Base-by-base conservation (phyloP, 192 early-diverging fungal genomes). In the Coemansia sp. region DNA sequence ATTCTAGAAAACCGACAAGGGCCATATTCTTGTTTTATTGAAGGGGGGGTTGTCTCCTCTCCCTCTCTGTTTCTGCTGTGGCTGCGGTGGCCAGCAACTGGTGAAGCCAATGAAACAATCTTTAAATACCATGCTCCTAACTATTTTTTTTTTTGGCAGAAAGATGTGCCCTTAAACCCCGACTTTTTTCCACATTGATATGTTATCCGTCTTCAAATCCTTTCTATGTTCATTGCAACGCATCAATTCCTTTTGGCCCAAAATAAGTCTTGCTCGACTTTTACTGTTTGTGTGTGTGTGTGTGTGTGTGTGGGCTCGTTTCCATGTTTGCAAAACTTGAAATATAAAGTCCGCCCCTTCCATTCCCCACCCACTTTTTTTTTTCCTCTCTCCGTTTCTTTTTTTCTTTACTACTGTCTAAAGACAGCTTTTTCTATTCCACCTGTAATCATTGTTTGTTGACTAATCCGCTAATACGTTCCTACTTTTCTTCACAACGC, bases 351-450 rank as follows among this genome's bases (percentile, higher is more conserved):
- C 46, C 22, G 23, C 53, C 13, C n/a, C 5, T 25, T 53, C n/a
- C 29, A 22, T 34, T n/a, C 33, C 20, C 53, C 32, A 15, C 9
- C 33, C 53, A 25, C 32, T 15, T 34, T 17, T 13, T 33, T 13
- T 22, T 49, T 9, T 49, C 22, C n/a, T n/a, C n/a, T n/a, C n/a
- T n/a, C n/a, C n/a, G 13, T n/a, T 38, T 4, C 22, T 22, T 49
- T 49, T 49, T 23, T 49, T 49, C 46, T 49, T 49, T 22, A 49
- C 22, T 22, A 49, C 46, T 55, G 33, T 55, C 53, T 13, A 55
- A 6, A 55, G 53, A 34, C 53, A 55, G 53, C 53, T 55, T 55
- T 34, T 55, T 17, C 14, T 55, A 1, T 15, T 35, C 13, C 14
- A 2, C 23, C 15, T 55, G 32, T 33, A 15, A 33, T 22, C n/a